Evolutionary conservation across 2,329 filamentous ascomycete genomes (phyloP).

Genomic region (Hypoxylon sp.): DNA sequence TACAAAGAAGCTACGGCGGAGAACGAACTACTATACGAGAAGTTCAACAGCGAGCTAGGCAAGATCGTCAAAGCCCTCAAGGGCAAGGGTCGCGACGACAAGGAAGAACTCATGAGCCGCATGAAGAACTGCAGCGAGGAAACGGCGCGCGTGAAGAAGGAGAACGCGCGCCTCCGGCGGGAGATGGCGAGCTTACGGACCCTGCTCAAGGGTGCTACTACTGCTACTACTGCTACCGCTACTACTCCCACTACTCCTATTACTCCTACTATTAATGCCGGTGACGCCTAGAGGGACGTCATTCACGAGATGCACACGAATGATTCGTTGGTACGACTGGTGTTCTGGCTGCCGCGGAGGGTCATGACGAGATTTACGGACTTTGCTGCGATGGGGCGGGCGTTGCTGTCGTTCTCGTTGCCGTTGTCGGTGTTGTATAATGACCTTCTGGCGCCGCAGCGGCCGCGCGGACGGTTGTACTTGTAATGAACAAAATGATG

Average conservation of each 20-base stretch:
- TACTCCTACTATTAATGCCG: conserved; percentile 11
- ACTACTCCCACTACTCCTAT: not conserved
- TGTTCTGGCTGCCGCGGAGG: conserved; percentile 37
- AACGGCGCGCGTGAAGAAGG: conserved; percentile 80
- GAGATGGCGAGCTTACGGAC: conserved; percentile 80
- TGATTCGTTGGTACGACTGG: conserved; percentile 10
- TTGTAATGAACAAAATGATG: conserved; percentile 13
- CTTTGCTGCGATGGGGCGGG: conserved; percentile 22
- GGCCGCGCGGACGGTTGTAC: conserved; percentile 20
- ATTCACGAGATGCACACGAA: conserved; percentile 27
- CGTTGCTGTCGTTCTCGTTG: conserved; percentile 11
- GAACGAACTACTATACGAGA: conserved; percentile 92
- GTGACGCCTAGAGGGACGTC: conserved; percentile 49
- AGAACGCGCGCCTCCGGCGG: conserved; percentile 84
- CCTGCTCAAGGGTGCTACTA: conserved; percentile 59
- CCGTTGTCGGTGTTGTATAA: conserved; percentile 1
- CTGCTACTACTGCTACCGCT: too few relatives aligned
- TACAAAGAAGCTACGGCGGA: conserved; percentile 90
- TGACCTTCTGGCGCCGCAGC: conserved; percentile 5
- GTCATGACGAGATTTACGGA: conserved; percentile 38
- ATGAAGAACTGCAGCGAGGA: conserved; percentile 83
- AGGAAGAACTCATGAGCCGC: conserved; percentile 79
- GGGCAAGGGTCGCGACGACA: conserved; percentile 79
- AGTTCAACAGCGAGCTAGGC: conserved; percentile 90
- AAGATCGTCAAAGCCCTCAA: conserved; percentile 83